phyloP scores from a whole-genome alignment of 2,329 filamentous ascomycete species.

The Fusarium tupiense region DNA sequence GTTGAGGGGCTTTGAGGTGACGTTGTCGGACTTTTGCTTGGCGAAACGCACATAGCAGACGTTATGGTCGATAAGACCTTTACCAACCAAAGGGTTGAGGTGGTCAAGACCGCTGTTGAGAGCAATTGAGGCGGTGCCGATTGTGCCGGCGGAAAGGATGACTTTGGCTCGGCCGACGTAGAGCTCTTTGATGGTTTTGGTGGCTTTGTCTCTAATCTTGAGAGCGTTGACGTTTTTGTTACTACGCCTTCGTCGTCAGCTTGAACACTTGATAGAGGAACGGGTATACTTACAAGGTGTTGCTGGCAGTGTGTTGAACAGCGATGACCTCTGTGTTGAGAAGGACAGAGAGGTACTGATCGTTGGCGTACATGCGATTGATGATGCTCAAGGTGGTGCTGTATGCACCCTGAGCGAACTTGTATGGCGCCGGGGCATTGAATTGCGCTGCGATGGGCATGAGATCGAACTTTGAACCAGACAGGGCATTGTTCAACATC shows the following conservation, averaged over 20 bases:
- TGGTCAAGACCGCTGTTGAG: constrained; percentile 27
- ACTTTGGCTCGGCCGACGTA: constrained; percentile 22
- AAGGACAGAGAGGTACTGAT: constrained; percentile 22
- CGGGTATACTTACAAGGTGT: not conserved
- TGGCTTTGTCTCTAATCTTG: constrained; percentile 15
- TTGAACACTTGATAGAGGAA: fast-evolving
- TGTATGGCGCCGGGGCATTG: constrained; percentile 26
- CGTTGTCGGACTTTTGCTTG: constrained; percentile 3
- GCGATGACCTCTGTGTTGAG: constrained; percentile 28
- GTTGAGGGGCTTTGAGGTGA: constrained; percentile 26
- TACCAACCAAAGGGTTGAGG: not conserved
- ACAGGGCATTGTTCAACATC: constrained; percentile 5
- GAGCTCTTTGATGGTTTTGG: constrained; percentile 17
- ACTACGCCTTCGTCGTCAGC: not conserved
- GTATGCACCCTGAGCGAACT: constrained; percentile 25
- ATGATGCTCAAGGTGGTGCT: constrained; percentile 29
- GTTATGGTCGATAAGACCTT: constrained; percentile 30
- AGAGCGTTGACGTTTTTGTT: constrained; percentile 11
- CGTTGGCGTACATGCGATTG: constrained; percentile 36
- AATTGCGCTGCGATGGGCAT: constrained; percentile 34
- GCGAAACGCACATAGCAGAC: constrained; percentile 28
- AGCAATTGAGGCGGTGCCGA: constrained; percentile 29
- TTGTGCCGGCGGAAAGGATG: constrained; percentile 6
- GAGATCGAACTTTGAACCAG: not conserved
- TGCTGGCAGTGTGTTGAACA: not conserved